phyloP scores from a whole-genome alignment of 1,139 yeast species.

The Scheffersomyces parashehatae region DNA sequence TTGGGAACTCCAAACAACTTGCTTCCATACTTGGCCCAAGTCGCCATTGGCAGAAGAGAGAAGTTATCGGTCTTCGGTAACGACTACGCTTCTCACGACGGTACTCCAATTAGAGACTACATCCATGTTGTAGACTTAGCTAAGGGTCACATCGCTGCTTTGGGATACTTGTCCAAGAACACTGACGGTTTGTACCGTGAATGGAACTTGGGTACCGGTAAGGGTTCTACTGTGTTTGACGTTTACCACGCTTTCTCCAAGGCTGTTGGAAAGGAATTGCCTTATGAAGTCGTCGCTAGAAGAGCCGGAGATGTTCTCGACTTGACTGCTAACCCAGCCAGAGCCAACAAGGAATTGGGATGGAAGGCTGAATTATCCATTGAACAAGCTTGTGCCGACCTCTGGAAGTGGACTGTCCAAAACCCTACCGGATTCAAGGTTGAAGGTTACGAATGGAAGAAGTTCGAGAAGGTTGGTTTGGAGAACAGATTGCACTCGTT shows the following conservation, averaged over 20 bases:
- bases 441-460: conserved; percentile 37
- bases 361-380: conserved; percentile 64
- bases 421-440: conserved; percentile 65
- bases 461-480: conserved; percentile 25
- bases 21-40: conserved; percentile 76
- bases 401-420: conserved; percentile 76
- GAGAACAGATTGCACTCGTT: conserved; percentile 44
- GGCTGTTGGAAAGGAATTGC: conserved; percentile 68
- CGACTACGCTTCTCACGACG: conserved; percentile 71
- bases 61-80: conserved; percentile 65
- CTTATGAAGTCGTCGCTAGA: conserved; percentile 64
- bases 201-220: conserved; percentile 86
- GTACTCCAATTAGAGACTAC: conserved; percentile 82
- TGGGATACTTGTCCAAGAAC: conserved; percentile 52
- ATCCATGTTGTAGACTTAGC: conserved; percentile 83
- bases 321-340: conserved; percentile 68
- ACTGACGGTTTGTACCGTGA: conserved; percentile 59
- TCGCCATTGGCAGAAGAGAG: conserved; percentile 71
- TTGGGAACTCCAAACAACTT: conserved; percentile 75
- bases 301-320: conserved; percentile 80
- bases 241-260: conserved; percentile 66
- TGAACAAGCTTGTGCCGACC: conserved; percentile 67
- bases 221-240: conserved; percentile 76
- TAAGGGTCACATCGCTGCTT: conserved; percentile 75
- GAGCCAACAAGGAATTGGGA: conserved; percentile 65